Base-by-base conservation (phyloP, 768 basidiomycete species). In the Galerina sulciceps region DNA sequence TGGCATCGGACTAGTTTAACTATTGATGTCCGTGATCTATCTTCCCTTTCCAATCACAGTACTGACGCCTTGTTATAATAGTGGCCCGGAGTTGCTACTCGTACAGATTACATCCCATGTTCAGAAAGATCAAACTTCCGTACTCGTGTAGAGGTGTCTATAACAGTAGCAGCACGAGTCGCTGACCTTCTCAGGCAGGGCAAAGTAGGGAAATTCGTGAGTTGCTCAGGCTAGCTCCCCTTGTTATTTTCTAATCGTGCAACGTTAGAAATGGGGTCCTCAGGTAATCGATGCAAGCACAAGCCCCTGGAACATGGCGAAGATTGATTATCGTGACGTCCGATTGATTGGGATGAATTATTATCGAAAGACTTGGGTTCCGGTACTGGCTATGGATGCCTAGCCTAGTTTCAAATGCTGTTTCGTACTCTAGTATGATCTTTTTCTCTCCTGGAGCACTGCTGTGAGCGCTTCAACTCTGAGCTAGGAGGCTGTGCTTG, bases 311-410 rank as follows among this genome's bases (percentile, higher is more conserved):
- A 49, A 63, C 8, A 22, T 65, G 11, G 43, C 48, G 31, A 56
- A 57, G 35, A 58, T 66, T n/a, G 45, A 60, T 38, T 58, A 50
- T 45, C 61, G 60, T 14, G 60, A 64, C 34, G 53, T 72, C 15
- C 64, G 71, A 1, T 58, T 72, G 1, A 49, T 72, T 11, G 69
- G 59, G 2, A 23, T 71, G 23, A 69, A 68, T 35, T 71, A 69
- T 49, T 72, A 72, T 31, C 35, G 52, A 1, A 60, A 60, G 3
- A 55, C 57, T 10, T 71, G 71, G 71, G 63, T 71, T 10, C 71
- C 68, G 5, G 57, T 69, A 5, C 53, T 69, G 13, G 68, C 65
- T 23, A 22, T 57, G 9, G 58, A 63, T 46, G 56, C 46, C 17
- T 5, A 44, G 22, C 9, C 31, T 10, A 9, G 17, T 20, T 14